Conservation (phyloP, 2,329 filamentous ascomycete species). For the Apiospora hydei region DNA sequence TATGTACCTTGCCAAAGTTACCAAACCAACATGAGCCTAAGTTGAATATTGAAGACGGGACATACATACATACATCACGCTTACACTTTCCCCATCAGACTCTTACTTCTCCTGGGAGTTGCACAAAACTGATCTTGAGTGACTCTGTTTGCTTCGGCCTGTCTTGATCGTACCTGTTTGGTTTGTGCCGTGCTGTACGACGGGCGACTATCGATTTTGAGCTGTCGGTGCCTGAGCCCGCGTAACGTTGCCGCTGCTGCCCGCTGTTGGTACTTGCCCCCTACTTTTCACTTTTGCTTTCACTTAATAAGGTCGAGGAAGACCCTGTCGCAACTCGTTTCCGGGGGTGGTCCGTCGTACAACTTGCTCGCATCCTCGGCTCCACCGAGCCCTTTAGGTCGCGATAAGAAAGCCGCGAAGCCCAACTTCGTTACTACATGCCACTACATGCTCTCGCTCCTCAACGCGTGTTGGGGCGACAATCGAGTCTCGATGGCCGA, state of each 20-base stretch:
- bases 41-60: neutral
- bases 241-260: constrained; percentile 8
- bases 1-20: neutral
- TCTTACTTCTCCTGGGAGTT: neutral
- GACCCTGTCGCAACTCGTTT: neutral
- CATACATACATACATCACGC: neutral
- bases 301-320: constrained; percentile 1
- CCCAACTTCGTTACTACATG: constrained; percentile 18
- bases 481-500: constrained; percentile 53
- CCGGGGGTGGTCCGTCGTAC: constrained; percentile 5
- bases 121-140: neutral
- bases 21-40: neutral
- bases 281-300: neutral
- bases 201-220: neutral
- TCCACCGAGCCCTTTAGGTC: constrained; percentile 1
- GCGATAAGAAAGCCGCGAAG: constrained; percentile 10
- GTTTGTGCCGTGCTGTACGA: constrained; percentile 3
- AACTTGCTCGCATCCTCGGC: neutral
- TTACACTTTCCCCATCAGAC: constrained; percentile 17
- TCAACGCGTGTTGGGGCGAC: constrained; percentile 12
- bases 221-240: constrained; percentile 11
- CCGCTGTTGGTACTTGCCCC: neutral
- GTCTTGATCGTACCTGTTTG: neutral
- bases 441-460: neutral
- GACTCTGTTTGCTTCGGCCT: constrained; percentile 3